phyloP scores from a whole-genome alignment of 345 rosid species.

The Eucalyptus urophylla region DNA sequence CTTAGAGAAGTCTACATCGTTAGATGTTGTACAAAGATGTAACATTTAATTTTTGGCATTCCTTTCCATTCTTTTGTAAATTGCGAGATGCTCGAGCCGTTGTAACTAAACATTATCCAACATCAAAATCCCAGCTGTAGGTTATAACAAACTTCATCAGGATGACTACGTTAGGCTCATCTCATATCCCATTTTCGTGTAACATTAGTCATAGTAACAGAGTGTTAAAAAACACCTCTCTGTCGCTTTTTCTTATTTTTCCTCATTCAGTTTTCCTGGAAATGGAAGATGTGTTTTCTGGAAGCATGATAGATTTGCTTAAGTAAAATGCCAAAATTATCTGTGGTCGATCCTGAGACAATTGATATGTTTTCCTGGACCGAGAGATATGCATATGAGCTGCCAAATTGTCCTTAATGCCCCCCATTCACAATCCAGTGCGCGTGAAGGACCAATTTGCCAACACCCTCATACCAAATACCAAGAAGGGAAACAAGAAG shows the following conservation, averaged over 20 bases:
- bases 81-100: background rate
- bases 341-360: background rate
- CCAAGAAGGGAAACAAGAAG: background rate
- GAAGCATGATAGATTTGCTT: background rate
- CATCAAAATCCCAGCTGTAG: background rate
- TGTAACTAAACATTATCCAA: background rate
- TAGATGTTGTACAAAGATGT: background rate
- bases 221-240: background rate
- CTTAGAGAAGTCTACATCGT: background rate
- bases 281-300: background rate
- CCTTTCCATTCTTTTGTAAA: background rate
- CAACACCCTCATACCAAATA: background rate
- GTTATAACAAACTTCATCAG: background rate
- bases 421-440: background rate
- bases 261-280: background rate
- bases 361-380: background rate
- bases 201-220: background rate
- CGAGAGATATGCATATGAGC: background rate
- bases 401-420: background rate
- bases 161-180: background rate
- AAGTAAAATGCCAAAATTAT: background rate
- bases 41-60: background rate
- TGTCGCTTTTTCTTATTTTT: background rate
- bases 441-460: background rate
- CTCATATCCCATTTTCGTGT: background rate